Percentiles rank a stretch among this genome's conserved stretches.
Conservation (phyloP, 768 basidiomycete genomes). For the Boletus rubescentipes region DNA sequence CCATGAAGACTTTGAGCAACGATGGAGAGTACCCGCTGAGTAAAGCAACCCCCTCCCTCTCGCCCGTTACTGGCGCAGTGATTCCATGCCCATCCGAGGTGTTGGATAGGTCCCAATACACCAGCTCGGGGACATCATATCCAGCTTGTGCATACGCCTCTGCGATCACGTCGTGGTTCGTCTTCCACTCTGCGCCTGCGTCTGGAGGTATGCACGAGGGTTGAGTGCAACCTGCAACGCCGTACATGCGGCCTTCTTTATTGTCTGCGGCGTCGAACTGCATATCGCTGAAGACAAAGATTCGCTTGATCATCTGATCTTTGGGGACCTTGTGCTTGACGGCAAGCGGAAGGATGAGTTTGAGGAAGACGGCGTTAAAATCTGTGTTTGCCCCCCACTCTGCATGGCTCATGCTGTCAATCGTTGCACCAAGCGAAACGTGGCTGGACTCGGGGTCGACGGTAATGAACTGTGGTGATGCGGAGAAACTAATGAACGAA, state of each 20-base stretch:
- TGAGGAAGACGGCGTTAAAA: slow-evolving; percentile 57
- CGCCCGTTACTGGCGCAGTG: slow-evolving; percentile 49
- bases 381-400: slow-evolving; percentile 63
- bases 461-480: slow-evolving; percentile 45
- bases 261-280: slow-evolving; percentile 52
- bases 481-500: slow-evolving; percentile 69
- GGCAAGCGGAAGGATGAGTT: slow-evolving; percentile 63
- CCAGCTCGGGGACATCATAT: slow-evolving; percentile 70
- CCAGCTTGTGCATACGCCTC: slow-evolving; percentile 57
- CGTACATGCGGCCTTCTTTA: no score
- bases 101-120: slow-evolving; percentile 63
- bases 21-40: slow-evolving; percentile 69
- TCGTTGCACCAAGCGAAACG: slow-evolving; percentile 36
- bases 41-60: slow-evolving; percentile 62
- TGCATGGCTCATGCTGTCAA: slow-evolving; percentile 35
- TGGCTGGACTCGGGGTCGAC: slow-evolving; percentile 40
- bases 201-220: neutral
- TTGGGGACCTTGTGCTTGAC: slow-evolving; percentile 51
- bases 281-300: slow-evolving; percentile 81
- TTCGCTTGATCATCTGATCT: slow-evolving; percentile 72
- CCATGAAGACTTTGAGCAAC: slow-evolving; percentile 74
- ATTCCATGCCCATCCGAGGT: slow-evolving; percentile 13
- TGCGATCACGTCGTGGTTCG: slow-evolving; percentile 59
- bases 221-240: no score
- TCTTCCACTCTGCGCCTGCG: slow-evolving; percentile 44